A percentile compares a stretch with the other conserved stretches of the same genome.
phyloP scores from a whole-genome alignment of 306 rosid genomes.

The Arachis hypogaea region DNA sequence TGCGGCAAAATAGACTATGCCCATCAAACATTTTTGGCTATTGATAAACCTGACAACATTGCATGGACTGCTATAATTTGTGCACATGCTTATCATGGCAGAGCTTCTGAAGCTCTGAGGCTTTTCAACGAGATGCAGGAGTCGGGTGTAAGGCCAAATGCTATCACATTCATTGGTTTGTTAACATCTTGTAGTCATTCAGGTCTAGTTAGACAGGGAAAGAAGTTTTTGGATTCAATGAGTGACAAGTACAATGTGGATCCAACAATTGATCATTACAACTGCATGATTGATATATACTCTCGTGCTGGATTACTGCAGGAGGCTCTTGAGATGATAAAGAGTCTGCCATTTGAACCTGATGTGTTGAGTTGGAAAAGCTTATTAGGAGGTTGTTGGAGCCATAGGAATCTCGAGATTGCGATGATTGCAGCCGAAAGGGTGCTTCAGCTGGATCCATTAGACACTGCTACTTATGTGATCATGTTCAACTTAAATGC shows the following conservation, averaged over 20 bases:
- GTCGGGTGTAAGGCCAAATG: constrained; percentile 56
- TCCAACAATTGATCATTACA: constrained; percentile 61
- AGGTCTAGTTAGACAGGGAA: constrained; percentile 56
- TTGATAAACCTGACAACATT: constrained; percentile 58
- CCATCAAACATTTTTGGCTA: constrained; percentile 48
- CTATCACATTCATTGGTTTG: constrained; percentile 60
- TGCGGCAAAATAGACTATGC: constrained; percentile 66
- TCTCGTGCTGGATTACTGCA: constrained; percentile 59
- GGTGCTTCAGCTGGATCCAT: constrained; percentile 50
- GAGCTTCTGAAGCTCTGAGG: constrained; percentile 53
- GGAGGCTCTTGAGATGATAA: constrained; percentile 57
- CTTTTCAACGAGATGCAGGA: constrained; percentile 53
- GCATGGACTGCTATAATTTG: constrained; percentile 70
- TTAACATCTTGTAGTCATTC: constrained; percentile 67
- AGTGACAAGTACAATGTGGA: constrained; percentile 40
- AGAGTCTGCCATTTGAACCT: constrained; percentile 50
- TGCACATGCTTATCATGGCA: constrained; percentile 63
- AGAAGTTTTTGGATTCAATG: constrained; percentile 59
- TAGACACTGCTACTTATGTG: constrained; percentile 56
- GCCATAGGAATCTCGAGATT: constrained; percentile 52
- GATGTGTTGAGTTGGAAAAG: constrained; percentile 70
- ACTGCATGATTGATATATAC: constrained; percentile 64
- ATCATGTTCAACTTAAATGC: constrained; percentile 62
- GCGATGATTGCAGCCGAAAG: constrained; percentile 56
- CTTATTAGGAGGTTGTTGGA: constrained; percentile 71